Conservation (phyloP, 305 asterid genomes). For the Solanum hybrid region DNA sequence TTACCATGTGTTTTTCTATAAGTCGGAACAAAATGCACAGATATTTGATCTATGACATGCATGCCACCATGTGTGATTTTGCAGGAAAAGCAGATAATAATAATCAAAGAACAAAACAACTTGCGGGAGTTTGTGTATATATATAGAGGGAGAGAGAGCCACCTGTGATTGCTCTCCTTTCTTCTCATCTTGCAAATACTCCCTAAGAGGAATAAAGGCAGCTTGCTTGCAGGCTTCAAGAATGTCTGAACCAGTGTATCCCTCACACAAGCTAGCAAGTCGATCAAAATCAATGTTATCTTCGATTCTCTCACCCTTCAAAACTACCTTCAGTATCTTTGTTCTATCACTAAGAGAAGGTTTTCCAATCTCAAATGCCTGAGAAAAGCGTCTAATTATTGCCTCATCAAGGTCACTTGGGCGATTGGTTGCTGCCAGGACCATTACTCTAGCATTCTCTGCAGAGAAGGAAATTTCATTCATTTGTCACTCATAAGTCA, state of each 20-base stretch:
- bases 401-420: slow-evolving; percentile 99
- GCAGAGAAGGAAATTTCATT: slow-evolving; percentile 11
- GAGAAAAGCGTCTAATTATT: slow-evolving; percentile 80
- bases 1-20: not conserved
- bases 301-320: slow-evolving; percentile 16
- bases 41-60: not conserved
- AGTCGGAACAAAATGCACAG: not conserved
- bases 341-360: slow-evolving; percentile 61
- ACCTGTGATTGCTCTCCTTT: slow-evolving; percentile 9
- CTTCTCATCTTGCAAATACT: slow-evolving; percentile 15
- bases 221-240: slow-evolving; percentile 18
- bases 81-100: not conserved
- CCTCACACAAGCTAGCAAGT: slow-evolving; percentile 17
- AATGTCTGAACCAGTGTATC: slow-evolving; percentile 19
- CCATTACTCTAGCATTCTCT: slow-evolving; percentile 89
- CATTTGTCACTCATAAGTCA: not conserved
- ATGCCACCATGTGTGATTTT: not conserved
- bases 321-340: slow-evolving; percentile 61
- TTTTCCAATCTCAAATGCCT: slow-evolving; percentile 77
- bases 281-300: slow-evolving; percentile 7
- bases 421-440: slow-evolving; percentile 90
- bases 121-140: not conserved
- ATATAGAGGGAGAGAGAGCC: not conserved
- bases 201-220: slow-evolving; percentile 15
- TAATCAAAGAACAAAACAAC: not conserved